Evolutionary conservation across 805 yeast genomes (phyloP), one percentile per base, ranked within the genome.

Genomic region (Starmerella floris): DNA sequence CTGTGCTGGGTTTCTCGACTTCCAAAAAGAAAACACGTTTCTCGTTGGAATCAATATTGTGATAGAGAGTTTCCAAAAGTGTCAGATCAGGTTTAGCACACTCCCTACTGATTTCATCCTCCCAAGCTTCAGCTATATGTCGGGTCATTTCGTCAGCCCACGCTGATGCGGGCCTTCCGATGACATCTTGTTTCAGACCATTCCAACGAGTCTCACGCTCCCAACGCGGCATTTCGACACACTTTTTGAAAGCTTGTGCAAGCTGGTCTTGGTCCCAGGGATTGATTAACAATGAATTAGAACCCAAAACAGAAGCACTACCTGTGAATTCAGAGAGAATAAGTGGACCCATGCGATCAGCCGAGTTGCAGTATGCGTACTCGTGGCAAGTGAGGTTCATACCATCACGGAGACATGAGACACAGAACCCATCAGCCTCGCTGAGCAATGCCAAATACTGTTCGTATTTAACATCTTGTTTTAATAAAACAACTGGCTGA

Each of bases 321-420:
- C 98, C 98, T 1, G 95, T 85, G 54, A 91, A 91, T 60, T 91
- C 98, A 30, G 94, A 82, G 42, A 91, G 62, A 36, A 91, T 71
- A 48, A 88, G 68, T 1, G 95, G 95, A 0, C 95, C 79, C 40
- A 52, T 46, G 10, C 58, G 53, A 21, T 49, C 49, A 22, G 49
- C 42, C 20, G 67, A 63, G 1, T 91, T 73, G 22, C 94, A 82
- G 42, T 78, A 79, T 33, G 85, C 72, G 58, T 80, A 91, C 59
- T 91, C 98, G 57, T 91, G 98, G 53, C 95, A 88, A 0, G 97
- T 87, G 56, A 91, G 68, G 55, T 91, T 91, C 85, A 91, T 82
- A 22, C 98, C 98, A 61, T 91, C 98, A 57, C 98, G 77, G 69
- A 88, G 73, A 1, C 95, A 82, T 9, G 93, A 77, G 2, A 88